phyloP scores from a whole-genome alignment of 2,329 filamentous ascomycete genomes.

The Ophiostoma fasciatum region DNA sequence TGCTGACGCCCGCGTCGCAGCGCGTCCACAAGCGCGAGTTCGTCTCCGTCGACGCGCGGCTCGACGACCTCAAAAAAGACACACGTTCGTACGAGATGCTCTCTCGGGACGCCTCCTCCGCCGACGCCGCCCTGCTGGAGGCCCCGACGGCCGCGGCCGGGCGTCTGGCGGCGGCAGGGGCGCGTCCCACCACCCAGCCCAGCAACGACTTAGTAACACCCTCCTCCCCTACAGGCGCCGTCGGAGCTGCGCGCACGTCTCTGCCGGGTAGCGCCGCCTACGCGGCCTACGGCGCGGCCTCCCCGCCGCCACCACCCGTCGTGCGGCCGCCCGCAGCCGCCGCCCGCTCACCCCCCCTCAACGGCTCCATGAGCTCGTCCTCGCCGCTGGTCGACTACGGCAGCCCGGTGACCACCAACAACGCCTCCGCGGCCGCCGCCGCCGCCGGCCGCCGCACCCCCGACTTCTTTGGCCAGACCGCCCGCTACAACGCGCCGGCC shows the following conservation, averaged over 20 bases:
- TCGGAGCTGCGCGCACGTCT: too few relatives aligned
- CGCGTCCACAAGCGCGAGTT: slow-evolving; percentile 56
- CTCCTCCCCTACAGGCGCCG: slow-evolving; percentile 4
- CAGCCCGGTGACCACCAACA: too few relatives aligned
- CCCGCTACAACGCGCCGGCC: slow-evolving; percentile 37
- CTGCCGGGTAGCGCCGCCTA: too few relatives aligned
- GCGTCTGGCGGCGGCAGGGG: background rate
- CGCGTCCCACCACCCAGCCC: slow-evolving; percentile 1
- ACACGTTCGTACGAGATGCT: slow-evolving; percentile 72
- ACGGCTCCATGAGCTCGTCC: too few relatives aligned
- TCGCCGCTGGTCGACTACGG: too few relatives aligned
- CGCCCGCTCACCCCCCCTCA: too few relatives aligned
- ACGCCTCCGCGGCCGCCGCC: slow-evolving; percentile 20
- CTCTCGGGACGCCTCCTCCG: slow-evolving; percentile 28
- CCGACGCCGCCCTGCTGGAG: too few relatives aligned
- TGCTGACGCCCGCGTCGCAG: slow-evolving; percentile 35
- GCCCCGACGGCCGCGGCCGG: too few relatives aligned
- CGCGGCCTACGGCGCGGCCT: too few relatives aligned
- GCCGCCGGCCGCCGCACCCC: slow-evolving; percentile 30
- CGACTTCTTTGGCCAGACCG: slow-evolving; percentile 41
- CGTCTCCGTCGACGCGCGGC: slow-evolving; percentile 68
- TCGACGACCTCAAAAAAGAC: slow-evolving; percentile 42
- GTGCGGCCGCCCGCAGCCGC: too few relatives aligned
- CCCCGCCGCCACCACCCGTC: too few relatives aligned
- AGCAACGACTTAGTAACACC: slow-evolving; percentile 32